Evolutionary conservation across 2,329 filamentous ascomycete genomes (phyloP).

Genomic region (Fusarium sp.): DNA sequence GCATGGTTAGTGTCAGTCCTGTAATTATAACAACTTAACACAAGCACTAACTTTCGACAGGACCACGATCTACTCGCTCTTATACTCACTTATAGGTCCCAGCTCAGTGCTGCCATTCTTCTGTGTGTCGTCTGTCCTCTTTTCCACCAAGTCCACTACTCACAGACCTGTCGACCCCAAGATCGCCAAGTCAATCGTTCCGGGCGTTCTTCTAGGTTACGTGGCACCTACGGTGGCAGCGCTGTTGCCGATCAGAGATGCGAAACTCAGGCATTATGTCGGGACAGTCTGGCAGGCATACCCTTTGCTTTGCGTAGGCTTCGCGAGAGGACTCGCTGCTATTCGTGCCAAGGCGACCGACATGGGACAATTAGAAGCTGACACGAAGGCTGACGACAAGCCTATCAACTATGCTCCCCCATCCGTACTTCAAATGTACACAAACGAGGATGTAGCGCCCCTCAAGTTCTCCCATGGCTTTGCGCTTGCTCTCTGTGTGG

Average conservation of each 20-base stretch:
- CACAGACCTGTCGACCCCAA: neutral
- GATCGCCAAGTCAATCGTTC: neutral
- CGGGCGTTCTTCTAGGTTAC: neutral
- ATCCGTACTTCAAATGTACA: neutral
- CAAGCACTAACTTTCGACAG: accelerated
- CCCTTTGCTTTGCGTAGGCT: neutral
- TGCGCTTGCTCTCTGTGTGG: neutral
- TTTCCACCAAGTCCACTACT: neutral
- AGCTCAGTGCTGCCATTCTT: neutral
- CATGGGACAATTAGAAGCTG: accelerated
- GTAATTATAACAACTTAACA: accelerated
- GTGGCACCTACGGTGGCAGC: neutral
- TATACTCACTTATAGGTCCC: neutral
- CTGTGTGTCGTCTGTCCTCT: neutral
- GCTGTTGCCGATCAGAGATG: neutral
- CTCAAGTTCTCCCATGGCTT: neutral
- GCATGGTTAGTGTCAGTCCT: neutral
- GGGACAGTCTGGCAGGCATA: neutral
- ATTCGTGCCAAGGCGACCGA: accelerated
- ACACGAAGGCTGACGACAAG: neutral
- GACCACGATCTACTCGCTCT: neutral
- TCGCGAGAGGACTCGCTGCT: neutral
- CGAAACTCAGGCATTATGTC: accelerated
- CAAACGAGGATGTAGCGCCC: neutral
- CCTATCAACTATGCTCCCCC: neutral